Percentiles rank a stretch among this genome's conserved stretches.
These are phyloP conservation scores for Zygosaccharomyces gambellarensis DNA, from an alignment of 805 yeast species.

Conservation along the genomic window DNA sequence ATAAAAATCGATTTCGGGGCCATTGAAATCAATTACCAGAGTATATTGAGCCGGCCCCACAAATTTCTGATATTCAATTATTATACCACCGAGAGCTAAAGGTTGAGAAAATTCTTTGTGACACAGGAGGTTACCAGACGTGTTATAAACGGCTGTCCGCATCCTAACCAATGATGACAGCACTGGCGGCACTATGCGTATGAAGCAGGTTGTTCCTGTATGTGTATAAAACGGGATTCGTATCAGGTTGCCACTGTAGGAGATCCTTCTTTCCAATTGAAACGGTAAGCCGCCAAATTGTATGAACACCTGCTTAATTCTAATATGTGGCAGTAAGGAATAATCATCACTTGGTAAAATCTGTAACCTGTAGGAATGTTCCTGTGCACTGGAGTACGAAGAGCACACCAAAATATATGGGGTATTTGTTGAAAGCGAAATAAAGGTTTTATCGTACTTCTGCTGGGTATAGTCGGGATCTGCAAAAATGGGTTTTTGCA, in stretches of 20 bases:
- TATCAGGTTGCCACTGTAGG: constrained; percentile 12
- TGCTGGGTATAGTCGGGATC: constrained; percentile 13
- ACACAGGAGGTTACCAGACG: constrained; percentile 13
- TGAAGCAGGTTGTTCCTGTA: constrained; percentile 14
- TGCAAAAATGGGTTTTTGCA: constrained; percentile 22
- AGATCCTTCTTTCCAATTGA: constrained; percentile 10
- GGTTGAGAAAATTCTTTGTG: constrained; percentile 10
- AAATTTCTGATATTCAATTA: constrained; percentile 15
- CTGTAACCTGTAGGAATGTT: constrained; percentile 11
- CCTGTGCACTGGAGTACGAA: constrained; percentile 5
- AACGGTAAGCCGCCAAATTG: constrained; percentile 26
- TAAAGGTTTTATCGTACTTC: constrained; percentile 7
- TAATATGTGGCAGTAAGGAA: background rate
- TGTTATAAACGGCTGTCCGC: constrained; percentile 24
- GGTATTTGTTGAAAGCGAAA: constrained; percentile 20
- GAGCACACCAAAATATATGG: constrained; percentile 25
- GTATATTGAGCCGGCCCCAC: constrained; percentile 5
- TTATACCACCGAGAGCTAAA: constrained; percentile 15
- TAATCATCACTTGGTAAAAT: constrained; percentile 1
- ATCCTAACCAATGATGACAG: constrained; percentile 4
- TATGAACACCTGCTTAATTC: constrained; percentile 12
- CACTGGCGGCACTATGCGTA: constrained; percentile 19
- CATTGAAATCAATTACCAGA: constrained; percentile 21
- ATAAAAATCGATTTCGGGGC: constrained; percentile 2
- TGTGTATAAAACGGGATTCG: constrained; percentile 8